A percentile compares a stretch with the other conserved stretches of the same genome.
These are phyloP conservation scores for Lactarius tabidus DNA, from an alignment of 768 basidiomycete species.

Conservation along the genomic window DNA sequence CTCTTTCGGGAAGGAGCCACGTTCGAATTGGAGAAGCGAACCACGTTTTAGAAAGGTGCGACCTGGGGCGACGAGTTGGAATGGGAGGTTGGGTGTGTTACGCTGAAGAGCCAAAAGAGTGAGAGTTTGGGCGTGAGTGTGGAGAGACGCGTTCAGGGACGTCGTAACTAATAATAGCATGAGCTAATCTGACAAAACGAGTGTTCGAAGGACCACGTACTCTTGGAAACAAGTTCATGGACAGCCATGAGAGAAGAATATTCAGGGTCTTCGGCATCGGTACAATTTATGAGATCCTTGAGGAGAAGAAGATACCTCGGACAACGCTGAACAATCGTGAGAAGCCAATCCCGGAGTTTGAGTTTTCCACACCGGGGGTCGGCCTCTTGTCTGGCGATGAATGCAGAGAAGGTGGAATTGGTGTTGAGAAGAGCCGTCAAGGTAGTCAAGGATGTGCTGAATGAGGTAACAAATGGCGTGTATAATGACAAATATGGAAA, in stretches of 20 bases:
- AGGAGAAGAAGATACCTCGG: slow-evolving; percentile 82
- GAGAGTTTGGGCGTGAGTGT: slow-evolving; percentile 73
- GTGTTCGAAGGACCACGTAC: slow-evolving; percentile 38
- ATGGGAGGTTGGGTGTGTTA: slow-evolving; percentile 68
- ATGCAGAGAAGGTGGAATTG: slow-evolving; percentile 54
- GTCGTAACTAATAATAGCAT: slow-evolving; percentile 53
- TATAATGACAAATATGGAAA: slow-evolving; percentile 88
- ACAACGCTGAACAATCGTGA: slow-evolving; percentile 84
- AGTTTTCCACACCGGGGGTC: slow-evolving; percentile 70
- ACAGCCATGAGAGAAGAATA: slow-evolving; percentile 55
- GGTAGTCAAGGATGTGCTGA: slow-evolving; percentile 59
- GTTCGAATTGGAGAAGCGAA: slow-evolving; percentile 52
- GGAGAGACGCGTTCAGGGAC: slow-evolving; percentile 75
- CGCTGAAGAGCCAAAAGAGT: slow-evolving; percentile 75
- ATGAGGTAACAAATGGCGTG: slow-evolving; percentile 78
- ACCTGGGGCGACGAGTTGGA: slow-evolving; percentile 75
- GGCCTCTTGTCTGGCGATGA: slow-evolving; percentile 60
- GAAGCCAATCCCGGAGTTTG: slow-evolving; percentile 77
- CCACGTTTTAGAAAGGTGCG: slow-evolving; percentile 74
- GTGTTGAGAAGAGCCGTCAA: slow-evolving; percentile 54
- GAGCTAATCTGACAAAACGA: slow-evolving; percentile 15
- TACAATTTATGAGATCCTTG: slow-evolving; percentile 73
- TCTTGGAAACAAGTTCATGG: slow-evolving; percentile 68
- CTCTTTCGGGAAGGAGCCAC: slow-evolving; percentile 46
- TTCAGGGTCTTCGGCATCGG: slow-evolving; percentile 63